Evolutionary conservation across 2,329 filamentous ascomycete species (phyloP).

Genomic region (Orbilia blumenaviensis): DNA sequence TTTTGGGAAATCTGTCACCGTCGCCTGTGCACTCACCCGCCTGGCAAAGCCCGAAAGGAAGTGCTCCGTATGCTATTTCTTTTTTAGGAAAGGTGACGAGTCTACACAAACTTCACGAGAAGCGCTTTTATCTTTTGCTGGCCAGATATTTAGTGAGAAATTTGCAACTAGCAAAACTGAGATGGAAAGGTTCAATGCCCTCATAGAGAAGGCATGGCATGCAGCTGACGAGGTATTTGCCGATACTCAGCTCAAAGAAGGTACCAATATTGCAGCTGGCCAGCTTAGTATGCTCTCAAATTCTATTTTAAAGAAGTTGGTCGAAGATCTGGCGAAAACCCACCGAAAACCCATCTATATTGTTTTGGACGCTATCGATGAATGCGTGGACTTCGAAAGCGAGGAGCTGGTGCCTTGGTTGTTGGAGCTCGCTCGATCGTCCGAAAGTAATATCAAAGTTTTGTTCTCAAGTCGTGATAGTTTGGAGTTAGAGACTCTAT

Average conservation of each 20-base stretch:
- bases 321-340: constrained; percentile 21
- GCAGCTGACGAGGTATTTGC: not conserved
- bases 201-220: constrained; percentile 24
- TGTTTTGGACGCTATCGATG: constrained; percentile 42
- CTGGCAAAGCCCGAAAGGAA: constrained; percentile 45
- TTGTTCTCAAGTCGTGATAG: constrained; percentile 47
- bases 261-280: not conserved
- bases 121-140: constrained; percentile 19
- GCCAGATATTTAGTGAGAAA: constrained; percentile 46
- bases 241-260: not conserved
- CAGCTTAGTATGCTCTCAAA: constrained; percentile 26
- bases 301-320: constrained; percentile 14
- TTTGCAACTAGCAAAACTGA: constrained; percentile 24
- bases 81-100: constrained; percentile 51
- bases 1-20: constrained; percentile 47
- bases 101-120: constrained; percentile 29
- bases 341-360: constrained; percentile 46
- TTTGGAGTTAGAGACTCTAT: constrained; percentile 16
- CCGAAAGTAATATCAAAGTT: constrained; percentile 36
- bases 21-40: constrained; percentile 36
- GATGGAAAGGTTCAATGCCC: constrained; percentile 41
- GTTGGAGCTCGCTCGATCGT: constrained; percentile 23
- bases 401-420: constrained; percentile 43
- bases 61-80: constrained; percentile 44
- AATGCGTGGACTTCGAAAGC: constrained; percentile 41